Evolutionary conservation across 2,329 filamentous ascomycete genomes (phyloP), one percentile per base, ranked within the genome.

Genomic region (Ceratocystis destructans): DNA sequence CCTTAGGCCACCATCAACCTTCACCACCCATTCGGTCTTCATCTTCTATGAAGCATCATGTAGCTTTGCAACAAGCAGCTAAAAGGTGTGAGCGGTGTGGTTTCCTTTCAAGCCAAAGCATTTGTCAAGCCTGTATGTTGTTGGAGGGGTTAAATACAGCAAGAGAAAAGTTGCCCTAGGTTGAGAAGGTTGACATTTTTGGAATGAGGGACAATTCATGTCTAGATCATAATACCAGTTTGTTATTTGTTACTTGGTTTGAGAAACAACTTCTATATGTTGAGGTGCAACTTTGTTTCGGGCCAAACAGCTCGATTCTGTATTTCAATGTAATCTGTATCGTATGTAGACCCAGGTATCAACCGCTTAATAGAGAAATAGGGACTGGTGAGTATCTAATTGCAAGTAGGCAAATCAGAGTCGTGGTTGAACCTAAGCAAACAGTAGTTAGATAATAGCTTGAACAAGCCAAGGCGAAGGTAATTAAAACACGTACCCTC

Each of bases 81-180:
- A 90, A 93, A 1, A 87, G 86, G 69, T 99, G 94, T 73, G 84
- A 87, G 72, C 87, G 84, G 64, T 99, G 94, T 71, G 94, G 94
- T 15, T 99, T 97, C 74, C 88, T 99, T 75, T 96, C 94, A 1
- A 96, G 92, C 71, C 94, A 99, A 75, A 83, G 84, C 37, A 84
- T 96, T 48, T 99, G 94, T 76, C 96, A 99, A 76, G 94, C 94
- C 0, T 99, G 94, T 74, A 87, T 86, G 69, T 78, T 99, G 57
- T 82, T 99, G 2, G 92, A 97, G 71, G 90, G 88, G 0, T 75
- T 99, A 61, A 99, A 99, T 74, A 96, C 94, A 76, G 87, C 86
- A 70, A 78, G 83, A 68, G 77, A 82, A 67, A 83, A 71, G 83
- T 86, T 69, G 74, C 77, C 71, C 79, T 84, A 76, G 37, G 37